phyloP scores from a whole-genome alignment of 768 basidiomycete genomes.

The Podaxis mareebaensis region DNA sequence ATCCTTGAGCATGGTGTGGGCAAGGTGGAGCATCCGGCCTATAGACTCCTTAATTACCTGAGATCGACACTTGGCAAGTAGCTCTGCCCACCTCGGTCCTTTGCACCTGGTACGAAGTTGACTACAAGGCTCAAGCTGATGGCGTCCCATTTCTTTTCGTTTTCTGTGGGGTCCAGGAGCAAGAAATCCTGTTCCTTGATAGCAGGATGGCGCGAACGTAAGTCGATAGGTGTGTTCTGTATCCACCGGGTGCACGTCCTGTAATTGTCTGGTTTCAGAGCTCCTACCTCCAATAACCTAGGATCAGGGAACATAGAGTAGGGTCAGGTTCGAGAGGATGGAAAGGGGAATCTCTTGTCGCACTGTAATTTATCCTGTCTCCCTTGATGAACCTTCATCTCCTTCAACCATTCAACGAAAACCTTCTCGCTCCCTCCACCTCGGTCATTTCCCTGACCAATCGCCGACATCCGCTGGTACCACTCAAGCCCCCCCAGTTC shows the following conservation, averaged over 20 bases:
- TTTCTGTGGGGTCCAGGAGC: constrained; percentile 49
- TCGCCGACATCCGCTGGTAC: constrained; percentile 82
- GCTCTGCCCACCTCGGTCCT: constrained; percentile 62
- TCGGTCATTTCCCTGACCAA: constrained; percentile 78
- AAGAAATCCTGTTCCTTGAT: constrained; percentile 90
- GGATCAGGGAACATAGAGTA: not conserved
- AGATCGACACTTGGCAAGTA: not conserved
- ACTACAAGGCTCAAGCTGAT: constrained; percentile 87
- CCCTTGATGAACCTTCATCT: constrained; percentile 38
- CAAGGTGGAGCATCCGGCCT: constrained; percentile 74
- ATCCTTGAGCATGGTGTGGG: constrained; percentile 53
- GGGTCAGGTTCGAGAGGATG: not conserved
- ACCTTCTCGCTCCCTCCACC: constrained; percentile 90
- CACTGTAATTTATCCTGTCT: constrained; percentile 38
- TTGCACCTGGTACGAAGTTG: constrained; percentile 80
- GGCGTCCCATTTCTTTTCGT: constrained; percentile 67
- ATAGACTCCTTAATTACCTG: constrained; percentile 1
- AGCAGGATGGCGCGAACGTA: constrained; percentile 78
- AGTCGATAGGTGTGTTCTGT: constrained; percentile 72
- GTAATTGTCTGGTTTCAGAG: constrained; percentile 84
- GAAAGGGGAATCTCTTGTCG: constrained; percentile 17
- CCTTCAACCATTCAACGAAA: constrained; percentile 73
- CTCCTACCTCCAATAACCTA: constrained; percentile 88
- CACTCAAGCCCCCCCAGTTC: constrained; percentile 73
- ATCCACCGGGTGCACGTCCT: constrained; percentile 69